Evolutionary conservation across 2,329 filamentous ascomycete genomes (phyloP).

Genomic region (Mollisiaceae sp.): DNA sequence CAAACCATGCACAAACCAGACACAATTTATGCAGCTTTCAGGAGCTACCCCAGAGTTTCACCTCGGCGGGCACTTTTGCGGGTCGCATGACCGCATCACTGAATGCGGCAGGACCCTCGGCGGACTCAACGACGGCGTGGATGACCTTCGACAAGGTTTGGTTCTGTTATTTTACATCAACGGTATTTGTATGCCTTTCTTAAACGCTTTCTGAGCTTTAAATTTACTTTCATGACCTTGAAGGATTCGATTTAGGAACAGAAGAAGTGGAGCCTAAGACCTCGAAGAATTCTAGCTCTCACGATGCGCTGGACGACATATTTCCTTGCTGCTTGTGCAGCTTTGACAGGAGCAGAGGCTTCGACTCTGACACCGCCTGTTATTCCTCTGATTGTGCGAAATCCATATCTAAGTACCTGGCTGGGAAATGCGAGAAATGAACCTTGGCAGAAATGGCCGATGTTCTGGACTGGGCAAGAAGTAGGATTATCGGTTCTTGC

Average conservation of each 20-base stretch:
- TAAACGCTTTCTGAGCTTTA: background rate
- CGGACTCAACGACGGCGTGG: background rate
- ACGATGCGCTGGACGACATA: conserved; percentile 41
- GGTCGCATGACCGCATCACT: conserved; percentile 23
- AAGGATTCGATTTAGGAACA: background rate
- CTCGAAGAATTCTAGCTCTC: background rate
- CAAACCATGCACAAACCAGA: conserved; percentile 17
- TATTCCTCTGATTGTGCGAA: conserved; percentile 62
- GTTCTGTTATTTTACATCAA: background rate
- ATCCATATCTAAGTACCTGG: conserved; percentile 66
- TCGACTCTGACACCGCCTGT: conserved; percentile 62
- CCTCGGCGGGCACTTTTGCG: conserved; percentile 23
- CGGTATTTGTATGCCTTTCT: background rate
- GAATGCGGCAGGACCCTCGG: background rate
- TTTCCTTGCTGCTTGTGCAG: conserved; percentile 38
- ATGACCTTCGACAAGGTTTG: background rate
- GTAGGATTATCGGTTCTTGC: conserved; percentile 69
- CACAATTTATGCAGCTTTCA: background rate
- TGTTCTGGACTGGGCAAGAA: conserved; percentile 78
- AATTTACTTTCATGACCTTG: background rate
- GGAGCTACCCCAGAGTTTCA: conserved; percentile 12
- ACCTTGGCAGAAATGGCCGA: conserved; percentile 86
- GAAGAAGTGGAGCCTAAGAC: background rate
- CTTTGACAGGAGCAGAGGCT: conserved; percentile 46
- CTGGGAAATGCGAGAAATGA: conserved; percentile 69